Conservation (phyloP, 164 flowering plant species). For the Cinnamomum chago region DNA sequence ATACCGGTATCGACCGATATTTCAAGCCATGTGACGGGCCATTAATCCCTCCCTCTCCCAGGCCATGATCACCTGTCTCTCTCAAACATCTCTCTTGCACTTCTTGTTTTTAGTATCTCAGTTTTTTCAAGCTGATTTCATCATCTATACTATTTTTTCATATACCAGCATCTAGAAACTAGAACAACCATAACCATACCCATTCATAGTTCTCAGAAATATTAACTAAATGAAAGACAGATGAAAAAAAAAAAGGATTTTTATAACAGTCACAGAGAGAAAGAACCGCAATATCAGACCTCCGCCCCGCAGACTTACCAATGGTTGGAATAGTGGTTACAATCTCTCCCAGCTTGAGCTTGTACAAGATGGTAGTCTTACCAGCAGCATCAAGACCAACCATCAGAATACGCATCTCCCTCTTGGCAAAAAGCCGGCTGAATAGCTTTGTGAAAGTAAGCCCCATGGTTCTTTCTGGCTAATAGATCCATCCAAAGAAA, state of each 20-base stretch:
- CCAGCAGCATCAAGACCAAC: slow-evolving; percentile 99
- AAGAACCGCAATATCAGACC: background rate
- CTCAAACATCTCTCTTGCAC: no score
- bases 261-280: background rate
- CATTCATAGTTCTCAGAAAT: no score
- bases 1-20: no score
- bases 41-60: no score
- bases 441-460: slow-evolving; percentile 84
- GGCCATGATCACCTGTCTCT: no score
- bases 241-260: background rate
- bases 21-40: no score
- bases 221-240: no score
- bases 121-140: no score
- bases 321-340: slow-evolving; percentile 95
- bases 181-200: no score
- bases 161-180: no score
- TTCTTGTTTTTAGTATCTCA: no score
- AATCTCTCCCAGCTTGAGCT: slow-evolving; percentile 96
- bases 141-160: no score
- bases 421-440: slow-evolving; percentile 96
- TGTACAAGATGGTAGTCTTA: slow-evolving; percentile 93
- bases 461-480: slow-evolving; percentile 51
- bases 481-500: background rate
- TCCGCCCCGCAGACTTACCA: slow-evolving; percentile 44
- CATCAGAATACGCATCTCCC: slow-evolving; percentile 92